phyloP scores from a whole-genome alignment of 2,329 filamentous ascomycete genomes.

The Pestalotiopsis sp. region DNA sequence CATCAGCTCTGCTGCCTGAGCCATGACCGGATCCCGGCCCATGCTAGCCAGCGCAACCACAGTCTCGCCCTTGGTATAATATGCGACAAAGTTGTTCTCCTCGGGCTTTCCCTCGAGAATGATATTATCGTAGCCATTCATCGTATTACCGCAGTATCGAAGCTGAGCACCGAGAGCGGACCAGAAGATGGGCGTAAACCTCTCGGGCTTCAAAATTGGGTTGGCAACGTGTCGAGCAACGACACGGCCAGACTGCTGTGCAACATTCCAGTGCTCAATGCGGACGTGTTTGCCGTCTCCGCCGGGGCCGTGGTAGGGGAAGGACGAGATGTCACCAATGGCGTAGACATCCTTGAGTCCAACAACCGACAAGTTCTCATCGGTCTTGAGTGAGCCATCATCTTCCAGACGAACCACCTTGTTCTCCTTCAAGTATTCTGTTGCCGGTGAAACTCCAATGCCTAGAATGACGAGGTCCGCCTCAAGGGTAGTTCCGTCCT shows the following conservation, averaged over 20 bases:
- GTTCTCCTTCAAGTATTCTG: conserved; percentile 78
- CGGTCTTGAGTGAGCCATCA: conserved; percentile 83
- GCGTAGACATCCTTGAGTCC: conserved; percentile 86
- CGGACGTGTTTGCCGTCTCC: conserved; percentile 73
- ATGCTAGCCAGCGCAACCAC: conserved; percentile 91
- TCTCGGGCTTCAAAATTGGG: conserved; percentile 61
- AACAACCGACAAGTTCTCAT: conserved; percentile 77
- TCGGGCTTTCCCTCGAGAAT: conserved; percentile 77
- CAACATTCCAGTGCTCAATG: conserved; percentile 99
- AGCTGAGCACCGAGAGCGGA: conserved; percentile 87
- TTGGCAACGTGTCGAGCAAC: conserved; percentile 79
- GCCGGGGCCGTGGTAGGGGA: conserved; percentile 90
- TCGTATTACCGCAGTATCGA: conserved; percentile 89
- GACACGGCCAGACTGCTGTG: conserved; percentile 85
- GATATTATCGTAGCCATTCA: conserved; percentile 82
- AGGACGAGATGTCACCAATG: conserved; percentile 92
- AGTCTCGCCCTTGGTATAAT: conserved; percentile 83
- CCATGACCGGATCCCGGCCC: conserved; percentile 86
- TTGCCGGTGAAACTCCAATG: conserved; percentile 85
- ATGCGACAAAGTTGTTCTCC: conserved; percentile 83
- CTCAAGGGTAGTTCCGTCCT: conserved; percentile 81
- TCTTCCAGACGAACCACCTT: conserved; percentile 69
- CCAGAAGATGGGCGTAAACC: conserved; percentile 96
- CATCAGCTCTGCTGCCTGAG: conserved; percentile 84
- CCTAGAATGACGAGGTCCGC: conserved; percentile 92